Conservation (phyloP, 345 rosid species). For the Lepidium sativum region DNA sequence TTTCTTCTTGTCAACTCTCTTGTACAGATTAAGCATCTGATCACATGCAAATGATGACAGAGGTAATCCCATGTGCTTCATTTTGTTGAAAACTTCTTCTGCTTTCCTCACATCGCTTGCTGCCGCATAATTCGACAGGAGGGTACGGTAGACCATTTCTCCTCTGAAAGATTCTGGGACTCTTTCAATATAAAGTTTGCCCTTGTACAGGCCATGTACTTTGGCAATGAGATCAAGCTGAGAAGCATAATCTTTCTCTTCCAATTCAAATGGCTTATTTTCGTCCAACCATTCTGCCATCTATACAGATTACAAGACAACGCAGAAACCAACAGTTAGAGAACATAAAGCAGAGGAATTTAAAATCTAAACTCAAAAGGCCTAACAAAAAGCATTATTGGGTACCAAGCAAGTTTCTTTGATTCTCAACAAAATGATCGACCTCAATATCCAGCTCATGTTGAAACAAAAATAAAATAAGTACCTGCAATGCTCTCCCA, state of each 20-base stretch:
- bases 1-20: slow-evolving; percentile 74
- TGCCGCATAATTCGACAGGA: slow-evolving; percentile 49
- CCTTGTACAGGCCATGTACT: slow-evolving; percentile 50
- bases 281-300: slow-evolving; percentile 81
- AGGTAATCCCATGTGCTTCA: slow-evolving; percentile 72
- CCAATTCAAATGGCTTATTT: slow-evolving; percentile 37
- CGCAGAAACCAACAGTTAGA: not conserved
- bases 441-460: not conserved
- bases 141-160: slow-evolving; percentile 61
- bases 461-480: not conserved
- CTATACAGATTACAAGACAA: slow-evolving; percentile 31
- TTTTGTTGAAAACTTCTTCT: slow-evolving; percentile 75
- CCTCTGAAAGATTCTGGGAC: slow-evolving; percentile 63
- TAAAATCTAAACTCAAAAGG: not conserved
- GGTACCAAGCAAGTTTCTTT: not conserved
- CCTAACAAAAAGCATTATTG: not conserved
- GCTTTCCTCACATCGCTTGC: slow-evolving; percentile 49
- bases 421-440: not conserved
- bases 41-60: slow-evolving; percentile 62
- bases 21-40: slow-evolving; percentile 80
- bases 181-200: slow-evolving; percentile 46
- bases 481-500: slow-evolving; percentile 84
- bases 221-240: slow-evolving; percentile 76
- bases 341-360: not conserved
- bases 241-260: slow-evolving; percentile 72